Conservation (phyloP, 768 basidiomycete genomes). For the Rhizopogon vulgaris region DNA sequence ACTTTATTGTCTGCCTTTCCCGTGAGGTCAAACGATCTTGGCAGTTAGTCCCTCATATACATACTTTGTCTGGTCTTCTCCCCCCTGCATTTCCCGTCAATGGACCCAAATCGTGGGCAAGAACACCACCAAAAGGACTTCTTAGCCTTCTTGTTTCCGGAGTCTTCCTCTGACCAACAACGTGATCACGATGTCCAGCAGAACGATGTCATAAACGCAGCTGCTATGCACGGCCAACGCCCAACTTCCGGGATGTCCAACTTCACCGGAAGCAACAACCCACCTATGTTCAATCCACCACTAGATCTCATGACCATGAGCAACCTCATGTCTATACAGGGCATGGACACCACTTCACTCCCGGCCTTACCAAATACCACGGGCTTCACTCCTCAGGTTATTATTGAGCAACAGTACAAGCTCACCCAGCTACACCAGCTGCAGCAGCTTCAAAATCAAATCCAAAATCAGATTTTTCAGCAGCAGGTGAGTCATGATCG, state of each 20-base stretch:
- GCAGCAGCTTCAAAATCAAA: conserved; percentile 76
- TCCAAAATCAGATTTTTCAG: conserved; percentile 84
- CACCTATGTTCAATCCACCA: conserved; percentile 23
- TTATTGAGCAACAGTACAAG: conserved; percentile 74
- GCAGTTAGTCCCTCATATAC: background rate
- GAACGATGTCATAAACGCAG: conserved; percentile 5
- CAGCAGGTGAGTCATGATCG: conserved; percentile 59
- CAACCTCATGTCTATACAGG: conserved; percentile 48
- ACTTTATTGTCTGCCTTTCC: background rate
- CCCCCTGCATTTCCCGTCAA: background rate
- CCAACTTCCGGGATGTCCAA: background rate
- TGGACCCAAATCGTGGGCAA: conserved; percentile 21
- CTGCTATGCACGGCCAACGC: conserved; percentile 10
- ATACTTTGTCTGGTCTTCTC: background rate
- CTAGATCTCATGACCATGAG: conserved; percentile 41
- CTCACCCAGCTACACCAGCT: conserved; percentile 72
- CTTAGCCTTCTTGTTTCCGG: conserved; percentile 28
- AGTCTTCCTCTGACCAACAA: conserved; percentile 20
- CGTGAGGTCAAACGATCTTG: background rate
- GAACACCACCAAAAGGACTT: conserved; percentile 31
- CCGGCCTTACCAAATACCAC: conserved; percentile 13
- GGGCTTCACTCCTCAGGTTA: conserved; percentile 37
- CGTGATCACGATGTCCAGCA: conserved; percentile 19
- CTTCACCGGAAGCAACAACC: conserved; percentile 6
- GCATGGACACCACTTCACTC: conserved; percentile 23